Evolutionary conservation across 805 yeast species (phyloP), one percentile per base, ranked within the genome.

Genomic region (Lipomyces lipofer): DNA sequence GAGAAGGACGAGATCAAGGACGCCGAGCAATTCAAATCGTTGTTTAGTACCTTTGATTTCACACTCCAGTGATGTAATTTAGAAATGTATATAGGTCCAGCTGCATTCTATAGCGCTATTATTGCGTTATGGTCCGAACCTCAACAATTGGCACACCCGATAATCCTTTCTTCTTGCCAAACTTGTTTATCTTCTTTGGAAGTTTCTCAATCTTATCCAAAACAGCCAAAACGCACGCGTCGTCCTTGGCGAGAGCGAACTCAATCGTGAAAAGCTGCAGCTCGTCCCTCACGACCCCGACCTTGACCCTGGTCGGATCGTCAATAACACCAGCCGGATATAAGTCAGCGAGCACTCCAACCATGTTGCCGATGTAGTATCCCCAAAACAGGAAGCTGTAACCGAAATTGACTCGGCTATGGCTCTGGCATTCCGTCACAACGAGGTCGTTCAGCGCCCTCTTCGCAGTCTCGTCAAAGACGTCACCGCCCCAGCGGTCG

Each of bases 401-500:
- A 7, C 59, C 59, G 19, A 40, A 21, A 15, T 15, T 32, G 4
- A 51, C 60, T 6, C 46, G 21, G 15, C 43, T 30, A n/a, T n/a
- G n/a, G n/a, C n/a, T n/a, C n/a, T n/a, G n/a, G n/a, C n/a, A n/a
- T 30, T 52, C 60, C 7, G 43, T 33, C n/a, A 56, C 54, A 6
- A 56, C 60, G 2, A 56, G 29, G 22, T 43, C 35, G 35, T 52
- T 43, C 21, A 56, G 48, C 21, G 47, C 17, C 3, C 47, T 54
- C 3, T 43, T 38, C 3, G 33, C 33, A 4, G 47, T 44, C 24
- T 54, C 58, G 29, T 56, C 59, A 46, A 49, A 56, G 9, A 85
- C 72, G 58, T 84, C 89, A 2, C 86, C 88, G 32, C 92, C 92
- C 92, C 92, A 86, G 60, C 94, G 74, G 63, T 85, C 88, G 70